phyloP scores from a whole-genome alignment of 2,329 filamentous ascomycete species.

The Pyricularia pennisetigena region DNA sequence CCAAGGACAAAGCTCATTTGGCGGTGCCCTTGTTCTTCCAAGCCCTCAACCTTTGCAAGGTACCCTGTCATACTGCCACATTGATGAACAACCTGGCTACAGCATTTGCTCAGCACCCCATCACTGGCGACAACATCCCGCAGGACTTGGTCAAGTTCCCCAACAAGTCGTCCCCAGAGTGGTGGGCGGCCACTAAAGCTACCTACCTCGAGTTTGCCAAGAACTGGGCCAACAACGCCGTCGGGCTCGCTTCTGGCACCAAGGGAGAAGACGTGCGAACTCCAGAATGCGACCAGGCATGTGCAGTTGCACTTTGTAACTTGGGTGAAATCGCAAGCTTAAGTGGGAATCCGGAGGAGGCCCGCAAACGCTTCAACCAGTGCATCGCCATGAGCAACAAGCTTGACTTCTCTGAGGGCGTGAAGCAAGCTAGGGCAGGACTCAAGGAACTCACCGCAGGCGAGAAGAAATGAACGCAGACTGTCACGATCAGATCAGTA shows the following conservation, averaged over 20 bases:
- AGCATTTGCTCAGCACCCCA: slow-evolving; percentile 59
- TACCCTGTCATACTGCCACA: slow-evolving; percentile 67
- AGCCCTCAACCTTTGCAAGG: slow-evolving; percentile 58
- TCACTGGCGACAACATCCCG: slow-evolving; percentile 16
- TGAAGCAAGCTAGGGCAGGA: slow-evolving; percentile 41
- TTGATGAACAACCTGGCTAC: slow-evolving; percentile 80
- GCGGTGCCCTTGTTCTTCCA: slow-evolving; percentile 82
- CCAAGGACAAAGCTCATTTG: slow-evolving; percentile 65
- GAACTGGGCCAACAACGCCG: slow-evolving; percentile 71
- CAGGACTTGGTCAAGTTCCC: not conserved
- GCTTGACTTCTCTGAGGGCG: slow-evolving; percentile 40
- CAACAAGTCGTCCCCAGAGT: not conserved
- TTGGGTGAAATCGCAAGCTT: slow-evolving; percentile 76
- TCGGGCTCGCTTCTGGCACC: slow-evolving; percentile 57
- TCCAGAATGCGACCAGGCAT: slow-evolving; percentile 74
- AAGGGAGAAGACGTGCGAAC: slow-evolving; percentile 51
- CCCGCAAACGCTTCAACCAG: slow-evolving; percentile 58
- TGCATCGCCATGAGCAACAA: slow-evolving; percentile 51
- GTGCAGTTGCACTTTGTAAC: slow-evolving; percentile 76
- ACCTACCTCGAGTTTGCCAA: slow-evolving; percentile 59
- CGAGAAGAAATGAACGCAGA: not conserved
- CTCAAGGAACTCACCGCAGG: slow-evolving; percentile 17
- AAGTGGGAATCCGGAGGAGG: slow-evolving; percentile 54
- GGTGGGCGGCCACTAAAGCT: slow-evolving; percentile 37
- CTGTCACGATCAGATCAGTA: not conserved